Evolutionary conservation across 164 flowering plant genomes (phyloP).

Genomic region (Nymphaea colorata): DNA sequence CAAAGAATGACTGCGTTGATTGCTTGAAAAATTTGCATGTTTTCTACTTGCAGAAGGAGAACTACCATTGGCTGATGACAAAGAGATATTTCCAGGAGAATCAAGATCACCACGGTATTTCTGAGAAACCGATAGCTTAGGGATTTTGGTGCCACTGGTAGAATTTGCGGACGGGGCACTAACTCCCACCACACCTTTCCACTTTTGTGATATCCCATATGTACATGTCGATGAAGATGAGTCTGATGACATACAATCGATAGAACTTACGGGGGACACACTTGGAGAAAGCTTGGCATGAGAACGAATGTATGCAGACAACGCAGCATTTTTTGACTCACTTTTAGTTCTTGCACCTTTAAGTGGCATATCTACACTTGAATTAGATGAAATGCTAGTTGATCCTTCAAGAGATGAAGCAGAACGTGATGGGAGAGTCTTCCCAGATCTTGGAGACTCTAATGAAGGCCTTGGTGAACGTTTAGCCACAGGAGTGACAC

Average conservation of each 20-base stretch:
- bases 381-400: conserved; percentile 34
- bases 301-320: conserved; percentile 16
- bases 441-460: conserved; percentile 21
- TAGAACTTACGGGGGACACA: conserved; percentile 62
- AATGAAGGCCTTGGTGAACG: conserved; percentile 23
- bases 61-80: conserved; percentile 16
- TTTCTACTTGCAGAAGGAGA: conserved; percentile 4
- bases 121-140: conserved; percentile 11
- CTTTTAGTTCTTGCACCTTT: background rate
- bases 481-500: conserved; percentile 21
- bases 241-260: conserved; percentile 71
- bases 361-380: conserved; percentile 10
- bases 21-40: background rate
- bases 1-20: background rate
- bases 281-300: conserved; percentile 31
- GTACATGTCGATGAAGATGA: conserved; percentile 53
- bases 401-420: conserved; percentile 36
- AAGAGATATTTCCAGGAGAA: conserved; percentile 11
- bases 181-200: conserved; percentile 20
- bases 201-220: conserved; percentile 20
- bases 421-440: conserved; percentile 21
- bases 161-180: conserved; percentile 10
- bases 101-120: conserved; percentile 13
- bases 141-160: conserved; percentile 10
- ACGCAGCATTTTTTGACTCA: conserved; percentile 8